Base-by-base conservation (phyloP, 2,329 filamentous ascomycete species). In the Lanzia echinophila region DNA sequence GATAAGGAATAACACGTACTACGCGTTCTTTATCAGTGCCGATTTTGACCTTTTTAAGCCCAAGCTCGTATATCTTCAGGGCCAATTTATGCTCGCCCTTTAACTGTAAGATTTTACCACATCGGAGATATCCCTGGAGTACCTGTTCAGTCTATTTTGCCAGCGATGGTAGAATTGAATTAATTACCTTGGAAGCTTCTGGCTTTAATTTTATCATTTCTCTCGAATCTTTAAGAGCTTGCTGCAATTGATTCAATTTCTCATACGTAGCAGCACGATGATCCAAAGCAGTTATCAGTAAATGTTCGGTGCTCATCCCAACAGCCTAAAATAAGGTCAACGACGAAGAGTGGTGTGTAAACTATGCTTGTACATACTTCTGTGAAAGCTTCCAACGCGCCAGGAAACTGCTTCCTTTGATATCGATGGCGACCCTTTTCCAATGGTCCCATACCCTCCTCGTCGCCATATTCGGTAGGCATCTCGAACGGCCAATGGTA, bases 201-300 rank as follows among this genome's bases (percentile, higher is more conserved):
- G 65, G 64, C 50, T 63, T 63, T 38, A 61, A 42, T 33, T 68
- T 63, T 17, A 69, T 64, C 63, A 69, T 69, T 31, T 56, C 36
- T 38, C 63, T 67, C 2, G 65, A 62, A 62, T 69, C 67, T 43
- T 56, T 54, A 28, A 68, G 59, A 46, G 67, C 67, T 7, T 48
- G 50, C 32, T 63, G 57, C 2, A 66, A 50, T 24, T 64, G 45
- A 15, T 60, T 53, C 20, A 68, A 50, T 52, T 68, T 69, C 56
- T 69, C 66, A 51, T 64, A 65, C 32, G 66, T 59, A n/a, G 66
- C 67, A 19, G 66, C 66, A 47, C 67, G 62, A 60, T 64, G 62
- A 53, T 69, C 67, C 24, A 69, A 52, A n/a, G 67, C 63, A 45
- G 58, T 65, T 11, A 68, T 47, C 3, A 64, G 53, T 15, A 66